Evolutionary conservation across 208 protist genomes (phyloP).

Genomic region (Entamoeba dispar): DNA sequence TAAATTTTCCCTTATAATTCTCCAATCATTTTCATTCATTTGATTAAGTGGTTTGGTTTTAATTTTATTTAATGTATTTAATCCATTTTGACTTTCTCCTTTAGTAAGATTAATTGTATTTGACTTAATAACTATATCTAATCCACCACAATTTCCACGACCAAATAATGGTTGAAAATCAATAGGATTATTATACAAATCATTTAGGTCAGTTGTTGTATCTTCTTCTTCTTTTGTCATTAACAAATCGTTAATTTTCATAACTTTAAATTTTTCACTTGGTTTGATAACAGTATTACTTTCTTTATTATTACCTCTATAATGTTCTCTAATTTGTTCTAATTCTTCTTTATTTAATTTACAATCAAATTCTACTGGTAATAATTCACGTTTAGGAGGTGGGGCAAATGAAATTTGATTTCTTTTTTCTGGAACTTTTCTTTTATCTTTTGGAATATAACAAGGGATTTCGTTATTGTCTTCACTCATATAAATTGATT

Average conservation of each 20-base stretch:
- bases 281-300: background rate
- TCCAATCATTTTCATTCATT: background rate
- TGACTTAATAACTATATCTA: background rate
- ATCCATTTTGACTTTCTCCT: background rate
- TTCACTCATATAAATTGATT: too few relatives aligned
- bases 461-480: too few relatives aligned
- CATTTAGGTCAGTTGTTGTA: background rate
- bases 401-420: too few relatives aligned
- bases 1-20: background rate
- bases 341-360: background rate
- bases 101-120: background rate
- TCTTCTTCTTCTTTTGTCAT: background rate
- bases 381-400: background rate
- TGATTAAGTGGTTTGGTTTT: background rate
- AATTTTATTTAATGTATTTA: background rate
- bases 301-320: background rate
- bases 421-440: background rate
- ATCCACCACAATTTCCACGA: background rate
- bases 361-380: background rate
- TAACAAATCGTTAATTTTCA: background rate
- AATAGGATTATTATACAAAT: background rate
- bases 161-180: background rate
- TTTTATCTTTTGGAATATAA: background rate
- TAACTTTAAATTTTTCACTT: background rate
- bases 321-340: background rate